These are phyloP conservation scores for Trametopsis cervina DNA, from an alignment of 768 basidiomycete species.

Conservation along the genomic window DNA sequence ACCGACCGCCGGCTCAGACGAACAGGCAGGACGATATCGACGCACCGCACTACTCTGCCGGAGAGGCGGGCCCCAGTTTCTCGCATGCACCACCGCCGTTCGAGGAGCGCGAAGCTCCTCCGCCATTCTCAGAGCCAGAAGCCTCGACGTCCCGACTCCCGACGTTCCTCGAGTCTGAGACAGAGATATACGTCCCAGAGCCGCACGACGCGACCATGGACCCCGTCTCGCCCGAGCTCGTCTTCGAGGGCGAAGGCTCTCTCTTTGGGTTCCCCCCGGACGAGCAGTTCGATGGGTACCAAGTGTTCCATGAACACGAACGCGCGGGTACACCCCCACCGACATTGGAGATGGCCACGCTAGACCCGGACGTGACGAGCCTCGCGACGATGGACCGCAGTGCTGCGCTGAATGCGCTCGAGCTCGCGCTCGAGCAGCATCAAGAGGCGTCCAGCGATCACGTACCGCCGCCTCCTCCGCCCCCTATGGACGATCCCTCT, in stretches of 20 bases:
- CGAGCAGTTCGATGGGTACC: slow-evolving; percentile 81
- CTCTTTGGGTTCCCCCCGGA: slow-evolving; percentile 66
- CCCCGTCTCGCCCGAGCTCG: slow-evolving; percentile 25
- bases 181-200: slow-evolving; percentile 60
- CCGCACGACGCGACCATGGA: slow-evolving; percentile 29
- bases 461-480: slow-evolving; percentile 68
- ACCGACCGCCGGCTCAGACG: slow-evolving; percentile 68
- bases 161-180: slow-evolving; percentile 31
- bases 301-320: slow-evolving; percentile 32
- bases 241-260: slow-evolving; percentile 67
- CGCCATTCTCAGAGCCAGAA: slow-evolving; percentile 44
- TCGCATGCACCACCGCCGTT: slow-evolving; percentile 71
- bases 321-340: slow-evolving; percentile 68
- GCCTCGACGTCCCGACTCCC: slow-evolving; percentile 23
- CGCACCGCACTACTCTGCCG: slow-evolving; percentile 61
- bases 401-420: slow-evolving; percentile 50
- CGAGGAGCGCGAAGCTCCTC: slow-evolving; percentile 77
- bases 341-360: slow-evolving; percentile 65
- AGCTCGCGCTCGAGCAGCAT: slow-evolving; percentile 47
- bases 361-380: slow-evolving; percentile 63
- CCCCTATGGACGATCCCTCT: slow-evolving; percentile 78
- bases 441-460: slow-evolving; percentile 20
- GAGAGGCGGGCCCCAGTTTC: slow-evolving; percentile 72
- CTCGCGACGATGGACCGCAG: slow-evolving; percentile 53
- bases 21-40: slow-evolving; percentile 64